These are phyloP conservation scores for Planoprotostelium fungivorum DNA, from an alignment of 78 protist species.

Conservation along the genomic window DNA sequence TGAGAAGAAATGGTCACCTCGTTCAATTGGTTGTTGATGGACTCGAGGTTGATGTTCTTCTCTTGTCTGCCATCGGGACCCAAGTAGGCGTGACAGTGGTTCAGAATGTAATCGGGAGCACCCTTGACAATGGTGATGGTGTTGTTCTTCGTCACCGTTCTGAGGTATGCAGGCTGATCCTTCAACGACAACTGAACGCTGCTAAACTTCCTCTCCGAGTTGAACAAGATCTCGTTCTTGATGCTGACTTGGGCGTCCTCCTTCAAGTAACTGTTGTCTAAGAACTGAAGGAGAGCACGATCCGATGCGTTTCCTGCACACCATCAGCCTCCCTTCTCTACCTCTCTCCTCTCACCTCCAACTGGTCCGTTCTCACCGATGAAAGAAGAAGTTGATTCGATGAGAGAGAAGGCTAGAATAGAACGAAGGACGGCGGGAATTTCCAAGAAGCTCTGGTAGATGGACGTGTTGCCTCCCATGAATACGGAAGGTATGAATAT, in stretches of 20 bases:
- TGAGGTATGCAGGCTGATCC: not conserved
- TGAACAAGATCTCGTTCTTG: slow-evolving; percentile 45
- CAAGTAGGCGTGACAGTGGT: slow-evolving; percentile 37
- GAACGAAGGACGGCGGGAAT: slow-evolving; percentile 47
- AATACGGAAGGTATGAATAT: slow-evolving; percentile 43
- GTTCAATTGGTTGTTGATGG: not conserved
- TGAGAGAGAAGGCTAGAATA: slow-evolving; percentile 50
- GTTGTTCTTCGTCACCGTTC: not conserved
- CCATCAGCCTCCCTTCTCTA: not conserved
- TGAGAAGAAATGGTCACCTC: not conserved
- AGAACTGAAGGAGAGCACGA: slow-evolving; percentile 49
- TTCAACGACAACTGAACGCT: not conserved
- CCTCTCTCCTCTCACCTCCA: slow-evolving; percentile 27
- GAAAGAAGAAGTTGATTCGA: slow-evolving; percentile 56
- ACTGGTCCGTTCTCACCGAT: slow-evolving; percentile 61
- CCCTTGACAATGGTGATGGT: slow-evolving; percentile 43
- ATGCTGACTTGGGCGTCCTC: slow-evolving; percentile 30
- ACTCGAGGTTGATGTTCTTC: not conserved
- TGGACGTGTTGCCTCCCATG: slow-evolving; percentile 33
- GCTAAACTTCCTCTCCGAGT: slow-evolving; percentile 45
- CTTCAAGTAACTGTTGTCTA: slow-evolving; percentile 26
- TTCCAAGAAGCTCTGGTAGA: slow-evolving; percentile 30
- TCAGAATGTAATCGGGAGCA: slow-evolving; percentile 59
- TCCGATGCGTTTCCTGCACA: slow-evolving; percentile 54
- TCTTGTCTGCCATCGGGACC: not conserved